These are phyloP conservation scores for Melastoma candidum DNA, from an alignment of 441 rosid genomes.

Conservation along the genomic window DNA sequence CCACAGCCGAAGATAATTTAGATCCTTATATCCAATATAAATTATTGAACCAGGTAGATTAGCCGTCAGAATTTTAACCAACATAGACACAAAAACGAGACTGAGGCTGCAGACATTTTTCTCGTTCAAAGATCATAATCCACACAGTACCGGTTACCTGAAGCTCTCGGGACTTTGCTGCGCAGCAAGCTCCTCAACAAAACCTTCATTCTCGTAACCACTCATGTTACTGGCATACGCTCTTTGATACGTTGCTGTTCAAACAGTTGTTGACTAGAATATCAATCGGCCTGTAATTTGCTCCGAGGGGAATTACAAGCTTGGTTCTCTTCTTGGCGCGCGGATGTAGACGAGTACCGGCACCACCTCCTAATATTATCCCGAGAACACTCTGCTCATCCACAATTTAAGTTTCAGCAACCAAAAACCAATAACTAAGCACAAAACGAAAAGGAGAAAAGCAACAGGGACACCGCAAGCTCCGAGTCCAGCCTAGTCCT, in stretches of 20 bases:
- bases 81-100: no score
- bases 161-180: conserved; percentile 97
- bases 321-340: conserved; percentile 93
- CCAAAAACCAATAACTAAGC: conserved; percentile 2
- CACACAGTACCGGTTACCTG: conserved; percentile 37
- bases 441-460: background rate
- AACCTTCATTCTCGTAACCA: conserved; percentile 93
- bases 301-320: conserved; percentile 92
- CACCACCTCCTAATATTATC: conserved; percentile 91
- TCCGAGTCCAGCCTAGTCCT: no score
- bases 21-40: background rate
- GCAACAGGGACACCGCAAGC: background rate
- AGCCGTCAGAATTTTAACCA: no score
- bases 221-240: conserved; percentile 96
- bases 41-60: background rate
- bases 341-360: conserved; percentile 90
- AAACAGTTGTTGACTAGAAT: conserved; percentile 94
- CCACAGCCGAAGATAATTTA: background rate
- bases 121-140: no score
- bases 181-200: conserved; percentile 95
- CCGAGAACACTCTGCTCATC: conserved; percentile 80
- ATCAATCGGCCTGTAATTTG: conserved; percentile 84
- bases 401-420: background rate
- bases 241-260: conserved; percentile 85
- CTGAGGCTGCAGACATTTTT: no score